Base-by-base conservation (phyloP, 1,284 basidiomycete species). In the Heterobasidion annosum region DNA sequence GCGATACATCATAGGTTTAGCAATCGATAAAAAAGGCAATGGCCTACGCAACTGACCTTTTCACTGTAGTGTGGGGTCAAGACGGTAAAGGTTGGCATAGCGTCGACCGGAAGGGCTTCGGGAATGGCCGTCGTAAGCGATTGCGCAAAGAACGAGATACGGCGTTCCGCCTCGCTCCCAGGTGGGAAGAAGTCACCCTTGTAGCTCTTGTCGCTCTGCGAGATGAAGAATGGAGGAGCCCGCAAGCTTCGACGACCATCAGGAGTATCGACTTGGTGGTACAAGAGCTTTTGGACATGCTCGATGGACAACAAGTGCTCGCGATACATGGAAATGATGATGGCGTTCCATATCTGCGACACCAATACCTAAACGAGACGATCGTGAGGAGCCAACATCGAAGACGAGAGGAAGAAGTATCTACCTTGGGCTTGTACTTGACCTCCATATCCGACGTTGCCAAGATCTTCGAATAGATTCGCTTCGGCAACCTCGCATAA, bases 251-350 rank as follows among this genome's bases (percentile, higher is more conserved):
- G 84, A 61, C 93, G 86, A 51, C 91, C 91, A 59, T 90, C 89
- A 50, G 85, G 82, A 37, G 85, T 85, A 58, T 94, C 91, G 37
- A 97, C 89, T 69, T 97, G 94, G 68, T 97, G 95, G 65, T 98
- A 97, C 6, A 97, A 79, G 8, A 97, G 73, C 65, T 93, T 93
- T 72, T 96, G 93, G 37, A 97, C 93, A 66, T 97, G 93, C 61
- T 95, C 92, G 67, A 96, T 96, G 50, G 93, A 96, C 43, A 97
- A 74, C n/a, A 97, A 68, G 68, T 97, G 94, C 69, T 97, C 94
- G 64, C 94, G 87, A 70, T 97, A 98, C 94, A 98, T 98, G n/a
- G 93, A 97, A 61, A 98, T 97, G 72, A 98, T 96, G 71, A 98
- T 85, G 42, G 94, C 93, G 68, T 98, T 98, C 94, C 94, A 97